Percentiles rank a stretch among this genome's conserved stretches.
Conservation (phyloP, 2,329 filamentous ascomycete genomes). For the Chrysoporthe cubensis region DNA sequence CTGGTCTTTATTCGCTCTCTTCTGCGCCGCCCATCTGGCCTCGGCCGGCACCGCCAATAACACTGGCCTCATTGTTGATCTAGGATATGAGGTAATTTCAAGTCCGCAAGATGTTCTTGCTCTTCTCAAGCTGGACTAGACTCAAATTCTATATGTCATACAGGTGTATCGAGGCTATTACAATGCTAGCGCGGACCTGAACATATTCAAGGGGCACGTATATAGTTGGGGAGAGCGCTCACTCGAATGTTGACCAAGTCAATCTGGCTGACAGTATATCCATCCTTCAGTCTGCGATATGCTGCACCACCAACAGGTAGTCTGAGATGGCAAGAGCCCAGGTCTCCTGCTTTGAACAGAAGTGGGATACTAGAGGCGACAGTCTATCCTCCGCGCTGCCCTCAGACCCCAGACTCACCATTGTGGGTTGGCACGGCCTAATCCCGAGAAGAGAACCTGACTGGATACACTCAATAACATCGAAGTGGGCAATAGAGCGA, state of each 20-base stretch:
- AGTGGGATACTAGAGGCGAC: slow-evolving; percentile 5
- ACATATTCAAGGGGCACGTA: slow-evolving; percentile 17
- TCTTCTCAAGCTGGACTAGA: too few species aligned
- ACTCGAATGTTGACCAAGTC: background rate
- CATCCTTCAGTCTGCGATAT: slow-evolving; percentile 12
- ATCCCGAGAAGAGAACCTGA: background rate
- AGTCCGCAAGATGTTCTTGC: background rate
- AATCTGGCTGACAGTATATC: too few species aligned
- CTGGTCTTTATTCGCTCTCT: background rate
- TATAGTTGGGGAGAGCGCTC: background rate
- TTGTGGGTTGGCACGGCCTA: background rate
- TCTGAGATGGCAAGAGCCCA: slow-evolving; percentile 15
- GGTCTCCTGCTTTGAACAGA: background rate
- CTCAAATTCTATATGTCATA: background rate
- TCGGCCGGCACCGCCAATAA: background rate
- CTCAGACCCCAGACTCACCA: slow-evolving; percentile 14
- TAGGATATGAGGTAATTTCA: slow-evolving; percentile 14
- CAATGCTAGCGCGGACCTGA: slow-evolving; percentile 9
- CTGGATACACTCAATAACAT: background rate
- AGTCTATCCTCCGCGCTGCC: slow-evolving; percentile 13
- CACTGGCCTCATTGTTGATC: slow-evolving; percentile 5
- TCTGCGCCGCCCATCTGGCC: background rate
- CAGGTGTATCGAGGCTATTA: slow-evolving; percentile 16
- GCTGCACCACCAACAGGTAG: slow-evolving; percentile 13
- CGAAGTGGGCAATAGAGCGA: background rate